A percentile compares a stretch with the other conserved stretches of the same genome.
Evolutionary conservation across 2,329 filamentous ascomycete genomes (phyloP).

Genomic region (Incumbomyces lentus): DNA sequence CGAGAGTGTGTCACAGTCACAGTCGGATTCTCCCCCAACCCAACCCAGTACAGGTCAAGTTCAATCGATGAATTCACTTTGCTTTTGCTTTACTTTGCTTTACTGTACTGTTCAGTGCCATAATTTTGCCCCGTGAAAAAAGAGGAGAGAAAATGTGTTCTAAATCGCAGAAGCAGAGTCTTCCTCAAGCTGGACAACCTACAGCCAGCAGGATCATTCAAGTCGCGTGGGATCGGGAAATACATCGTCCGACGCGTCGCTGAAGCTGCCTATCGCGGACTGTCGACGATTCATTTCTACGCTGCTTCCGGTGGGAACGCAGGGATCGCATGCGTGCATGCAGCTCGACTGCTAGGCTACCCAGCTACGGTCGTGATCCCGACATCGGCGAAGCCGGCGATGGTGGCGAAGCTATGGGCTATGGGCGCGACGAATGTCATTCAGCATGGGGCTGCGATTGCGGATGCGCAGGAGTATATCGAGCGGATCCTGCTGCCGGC

Average conservation of each 20-base stretch:
- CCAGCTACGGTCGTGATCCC: conserved; percentile 70
- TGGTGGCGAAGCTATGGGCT: conserved; percentile 59
- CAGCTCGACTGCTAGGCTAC: conserved; percentile 53
- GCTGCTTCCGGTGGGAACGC: conserved; percentile 69
- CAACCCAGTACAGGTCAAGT: no score
- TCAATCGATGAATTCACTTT: no score
- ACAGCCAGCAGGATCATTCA: conserved; percentile 79
- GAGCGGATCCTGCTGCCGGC: conserved; percentile 15
- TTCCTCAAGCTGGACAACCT: conserved; percentile 79
- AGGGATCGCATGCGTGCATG: conserved; percentile 68
- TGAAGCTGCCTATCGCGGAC: no score
- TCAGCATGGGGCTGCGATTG: conserved; percentile 51
- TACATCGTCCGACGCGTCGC: no score
- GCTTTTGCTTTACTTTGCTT: no score
- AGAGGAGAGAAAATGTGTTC: not conserved
- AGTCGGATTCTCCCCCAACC: no score
- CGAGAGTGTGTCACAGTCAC: no score
- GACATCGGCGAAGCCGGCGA: conserved; percentile 51
- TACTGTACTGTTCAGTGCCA: no score
- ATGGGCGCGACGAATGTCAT: conserved; percentile 58
- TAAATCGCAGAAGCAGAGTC: conserved; percentile 46
- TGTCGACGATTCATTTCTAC: no score
- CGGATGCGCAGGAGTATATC: conserved; percentile 21
- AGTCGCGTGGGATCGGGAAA: conserved; percentile 43
- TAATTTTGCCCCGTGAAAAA: no score